These are phyloP conservation scores for Neonectria ditissima DNA, from an alignment of 2,329 filamentous ascomycete species.

Conservation along the genomic window DNA sequence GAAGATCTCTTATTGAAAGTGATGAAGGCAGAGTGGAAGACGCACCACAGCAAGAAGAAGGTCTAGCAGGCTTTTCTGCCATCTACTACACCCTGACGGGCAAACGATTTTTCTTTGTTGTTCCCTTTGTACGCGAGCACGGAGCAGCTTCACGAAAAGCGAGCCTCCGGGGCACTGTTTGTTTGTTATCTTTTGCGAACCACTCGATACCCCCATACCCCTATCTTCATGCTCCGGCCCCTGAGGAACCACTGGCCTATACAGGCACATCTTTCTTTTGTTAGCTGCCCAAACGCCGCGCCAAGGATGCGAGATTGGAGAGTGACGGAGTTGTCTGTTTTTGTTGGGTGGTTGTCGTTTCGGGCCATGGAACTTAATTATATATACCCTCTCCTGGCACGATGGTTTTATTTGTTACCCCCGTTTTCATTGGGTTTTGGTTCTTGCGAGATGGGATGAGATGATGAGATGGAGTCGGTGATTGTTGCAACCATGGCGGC, in stretches of 20 bases:
- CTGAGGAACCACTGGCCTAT: constrained; percentile 42
- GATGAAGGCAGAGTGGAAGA: constrained; percentile 87
- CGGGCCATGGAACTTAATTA: constrained; percentile 45
- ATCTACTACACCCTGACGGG: constrained; percentile 26
- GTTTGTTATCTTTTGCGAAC: constrained; percentile 38
- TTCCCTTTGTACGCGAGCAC: constrained; percentile 36
- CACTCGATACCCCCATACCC: constrained; percentile 40
- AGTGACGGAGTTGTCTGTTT: constrained; percentile 40
- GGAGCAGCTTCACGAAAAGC: constrained; percentile 39
- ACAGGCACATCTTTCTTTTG: constrained; percentile 39
- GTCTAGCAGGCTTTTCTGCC: constrained; percentile 49
- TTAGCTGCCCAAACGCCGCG: constrained; percentile 32
- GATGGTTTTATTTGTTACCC: constrained; percentile 31
- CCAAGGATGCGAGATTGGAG: constrained; percentile 30
- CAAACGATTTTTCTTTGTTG: constrained; percentile 34
- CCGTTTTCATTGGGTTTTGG: constrained; percentile 29
- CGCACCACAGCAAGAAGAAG: constrained; percentile 63
- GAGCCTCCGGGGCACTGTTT: constrained; percentile 34
- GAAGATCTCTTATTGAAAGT: constrained; percentile 94
- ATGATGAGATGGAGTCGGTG: constrained; percentile 30
- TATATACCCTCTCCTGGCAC: constrained; percentile 46
- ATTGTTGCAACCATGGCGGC: constrained; percentile 8
- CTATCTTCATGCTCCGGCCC: constrained; percentile 36
- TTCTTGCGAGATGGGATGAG: constrained; percentile 30
- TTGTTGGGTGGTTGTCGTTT: constrained; percentile 36